Evolutionary conservation across 1,284 basidiomycete genomes (phyloP).

Genomic region (Stereum hirsutum): DNA sequence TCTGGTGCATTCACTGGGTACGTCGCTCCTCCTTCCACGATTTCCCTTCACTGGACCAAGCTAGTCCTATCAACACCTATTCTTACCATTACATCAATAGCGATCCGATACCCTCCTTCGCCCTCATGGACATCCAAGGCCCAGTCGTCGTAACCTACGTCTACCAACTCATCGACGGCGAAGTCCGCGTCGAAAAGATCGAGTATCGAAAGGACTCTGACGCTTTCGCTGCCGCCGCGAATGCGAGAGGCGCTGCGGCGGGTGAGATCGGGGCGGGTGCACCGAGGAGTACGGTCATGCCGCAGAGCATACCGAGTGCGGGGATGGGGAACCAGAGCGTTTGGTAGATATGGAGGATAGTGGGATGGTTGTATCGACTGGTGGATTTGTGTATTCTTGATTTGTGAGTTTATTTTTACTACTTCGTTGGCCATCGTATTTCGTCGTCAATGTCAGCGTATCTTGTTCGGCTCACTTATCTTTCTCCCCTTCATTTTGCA

Average conservation of each 20-base stretch:
- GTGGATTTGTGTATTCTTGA: too few species aligned
- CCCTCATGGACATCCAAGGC: slow-evolving; percentile 92
- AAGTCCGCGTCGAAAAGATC: slow-evolving; percentile 84
- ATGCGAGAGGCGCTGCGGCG: too few species aligned
- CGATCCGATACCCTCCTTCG: slow-evolving; percentile 75
- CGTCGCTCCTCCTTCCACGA: slow-evolving; percentile 11
- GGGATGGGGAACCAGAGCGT: slow-evolving; percentile 21
- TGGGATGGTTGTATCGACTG: too few species aligned
- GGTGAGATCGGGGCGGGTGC: slow-evolving; percentile 14
- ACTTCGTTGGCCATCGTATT: too few species aligned
- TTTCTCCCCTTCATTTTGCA: too few species aligned
- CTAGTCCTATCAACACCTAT: background rate
- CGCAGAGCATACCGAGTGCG: slow-evolving; percentile 35
- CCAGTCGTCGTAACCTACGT: slow-evolving; percentile 93
- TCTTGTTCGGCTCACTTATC: too few species aligned
- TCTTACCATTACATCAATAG: slow-evolving; percentile 20
- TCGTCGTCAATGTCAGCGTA: too few species aligned
- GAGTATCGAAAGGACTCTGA: slow-evolving; percentile 69
- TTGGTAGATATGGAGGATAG: too few species aligned
- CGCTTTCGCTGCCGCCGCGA: slow-evolving; percentile 12
- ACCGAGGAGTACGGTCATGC: slow-evolving; percentile 26
- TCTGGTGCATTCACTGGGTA: slow-evolving; percentile 66
- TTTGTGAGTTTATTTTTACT: too few species aligned
- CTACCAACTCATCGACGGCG: slow-evolving; percentile 89
- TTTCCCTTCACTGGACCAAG: background rate